phyloP scores from a whole-genome alignment of 345 rosid species.

The Mangifera indica region DNA sequence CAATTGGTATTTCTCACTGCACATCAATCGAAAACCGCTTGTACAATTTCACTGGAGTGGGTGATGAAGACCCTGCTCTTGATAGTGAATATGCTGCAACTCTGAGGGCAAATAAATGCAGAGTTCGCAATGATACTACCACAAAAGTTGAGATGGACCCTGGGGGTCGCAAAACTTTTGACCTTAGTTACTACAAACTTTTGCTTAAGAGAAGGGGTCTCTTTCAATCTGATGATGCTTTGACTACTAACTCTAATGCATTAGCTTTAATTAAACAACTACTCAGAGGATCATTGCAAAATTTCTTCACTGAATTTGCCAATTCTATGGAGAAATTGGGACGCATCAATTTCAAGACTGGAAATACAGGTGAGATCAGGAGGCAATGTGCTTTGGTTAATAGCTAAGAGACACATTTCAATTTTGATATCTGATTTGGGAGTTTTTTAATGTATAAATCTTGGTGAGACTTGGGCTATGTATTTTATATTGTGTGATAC shows the following conservation, averaged over 20 bases:
- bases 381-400: constrained; percentile 63
- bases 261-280: constrained; percentile 44
- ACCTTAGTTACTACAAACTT: constrained; percentile 58
- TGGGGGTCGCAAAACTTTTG: constrained; percentile 66
- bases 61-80: constrained; percentile 62
- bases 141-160: constrained; percentile 83
- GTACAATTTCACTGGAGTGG: constrained; percentile 67
- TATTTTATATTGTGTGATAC: not conserved
- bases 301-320: constrained; percentile 60
- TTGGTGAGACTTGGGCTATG: not conserved
- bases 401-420: constrained; percentile 26
- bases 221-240: constrained; percentile 70
- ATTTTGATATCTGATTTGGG: not conserved
- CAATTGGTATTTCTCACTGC: constrained; percentile 76
- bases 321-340: constrained; percentile 82
- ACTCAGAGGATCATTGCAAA: constrained; percentile 43
- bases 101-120: constrained; percentile 71
- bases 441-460: not conserved
- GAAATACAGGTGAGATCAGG: constrained; percentile 66
- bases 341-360: constrained; percentile 59
- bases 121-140: constrained; percentile 46
- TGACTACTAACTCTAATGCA: constrained; percentile 53
- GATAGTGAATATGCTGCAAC: constrained; percentile 69
- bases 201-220: constrained; percentile 71
- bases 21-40: constrained; percentile 51